These are phyloP conservation scores for Xylaria sp. DNA, from an alignment of 2,329 filamentous ascomycete species.

Conservation along the genomic window DNA sequence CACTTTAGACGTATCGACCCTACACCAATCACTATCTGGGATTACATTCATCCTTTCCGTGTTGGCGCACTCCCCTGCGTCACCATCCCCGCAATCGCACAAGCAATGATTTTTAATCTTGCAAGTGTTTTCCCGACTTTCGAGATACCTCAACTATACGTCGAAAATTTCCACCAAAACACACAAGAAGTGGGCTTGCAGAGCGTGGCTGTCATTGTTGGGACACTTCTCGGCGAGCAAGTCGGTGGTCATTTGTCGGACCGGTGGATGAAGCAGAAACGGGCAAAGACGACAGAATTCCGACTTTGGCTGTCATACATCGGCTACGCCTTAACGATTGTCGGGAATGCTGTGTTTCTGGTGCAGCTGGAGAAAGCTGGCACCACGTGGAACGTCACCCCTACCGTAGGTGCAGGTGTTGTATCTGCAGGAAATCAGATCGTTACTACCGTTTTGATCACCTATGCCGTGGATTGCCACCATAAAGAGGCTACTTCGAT, in stretches of 20 bases:
- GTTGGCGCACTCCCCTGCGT: conserved; percentile 25
- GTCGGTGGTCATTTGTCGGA: conserved; percentile 31
- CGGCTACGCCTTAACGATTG: conserved; percentile 28
- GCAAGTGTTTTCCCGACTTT: conserved; percentile 24
- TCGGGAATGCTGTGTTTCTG: conserved; percentile 29
- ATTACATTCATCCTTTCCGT: conserved; percentile 29
- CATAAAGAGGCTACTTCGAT: conserved; percentile 28
- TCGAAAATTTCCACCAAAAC: conserved; percentile 29
- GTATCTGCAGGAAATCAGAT: conserved; percentile 33
- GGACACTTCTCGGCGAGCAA: conserved; percentile 32
- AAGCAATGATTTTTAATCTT: conserved; percentile 31
- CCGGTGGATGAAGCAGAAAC: conserved; percentile 32
- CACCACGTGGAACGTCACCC: conserved; percentile 25
- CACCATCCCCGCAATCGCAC: conserved; percentile 23
- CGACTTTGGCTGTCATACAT: conserved; percentile 32
- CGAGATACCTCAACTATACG: conserved; percentile 33
- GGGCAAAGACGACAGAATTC: conserved; percentile 25
- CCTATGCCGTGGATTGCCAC: conserved; percentile 33
- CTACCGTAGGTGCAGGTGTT: conserved; percentile 29
- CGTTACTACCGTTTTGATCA: conserved; percentile 33
- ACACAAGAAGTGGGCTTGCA: conserved; percentile 34
- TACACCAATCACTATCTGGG: conserved; percentile 23
- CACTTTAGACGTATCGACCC: conserved; percentile 28
- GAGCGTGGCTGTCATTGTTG: conserved; percentile 24
- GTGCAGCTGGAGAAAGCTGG: conserved; percentile 23